These are phyloP conservation scores for Schoenoplectus tabernaemontani DNA, from an alignment of 202 grass and related monocot species.

Conservation along the genomic window DNA sequence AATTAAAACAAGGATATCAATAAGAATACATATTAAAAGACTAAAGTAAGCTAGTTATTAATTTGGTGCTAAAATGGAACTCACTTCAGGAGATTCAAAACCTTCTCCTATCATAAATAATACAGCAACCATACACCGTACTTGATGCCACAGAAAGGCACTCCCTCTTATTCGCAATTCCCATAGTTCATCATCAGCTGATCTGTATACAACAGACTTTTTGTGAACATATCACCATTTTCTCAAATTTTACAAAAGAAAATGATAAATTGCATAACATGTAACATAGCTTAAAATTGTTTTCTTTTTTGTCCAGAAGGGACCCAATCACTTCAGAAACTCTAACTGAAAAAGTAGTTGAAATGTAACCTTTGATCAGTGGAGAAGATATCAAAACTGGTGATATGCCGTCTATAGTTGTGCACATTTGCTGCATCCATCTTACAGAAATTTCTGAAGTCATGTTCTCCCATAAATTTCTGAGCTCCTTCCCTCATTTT, in stretches of 20 bases:
- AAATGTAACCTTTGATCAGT: conserved; percentile 48
- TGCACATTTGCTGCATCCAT: conserved; percentile 95
- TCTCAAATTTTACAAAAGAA: background rate
- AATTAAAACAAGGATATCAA: background rate
- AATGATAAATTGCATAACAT: background rate
- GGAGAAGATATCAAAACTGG: conserved; percentile 66
- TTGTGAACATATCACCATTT: background rate
- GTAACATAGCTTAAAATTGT: background rate
- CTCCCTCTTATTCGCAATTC: conserved; percentile 80
- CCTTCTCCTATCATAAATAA: conserved; percentile 86
- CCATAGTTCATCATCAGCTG: conserved; percentile 62
- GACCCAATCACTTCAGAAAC: background rate
- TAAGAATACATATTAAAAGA: background rate
- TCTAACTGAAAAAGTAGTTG: conserved; percentile 18
- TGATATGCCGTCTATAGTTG: conserved; percentile 71
- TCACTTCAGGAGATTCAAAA: conserved; percentile 76
- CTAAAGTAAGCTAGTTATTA: background rate
- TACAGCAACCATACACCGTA: conserved; percentile 89
- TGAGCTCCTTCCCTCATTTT: conserved; percentile 73
- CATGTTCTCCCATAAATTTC: conserved; percentile 79
- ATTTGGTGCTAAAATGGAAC: conserved; percentile 24
- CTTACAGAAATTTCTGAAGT: conserved; percentile 98
- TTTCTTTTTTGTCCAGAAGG: background rate
- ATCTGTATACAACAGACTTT: conserved; percentile 26
- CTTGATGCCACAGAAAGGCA: conserved; percentile 98